Percentiles rank a stretch among this genome's conserved stretches.
Evolutionary conservation across 768 basidiomycete genomes (phyloP).

Genomic region (Clavaria fumosa): DNA sequence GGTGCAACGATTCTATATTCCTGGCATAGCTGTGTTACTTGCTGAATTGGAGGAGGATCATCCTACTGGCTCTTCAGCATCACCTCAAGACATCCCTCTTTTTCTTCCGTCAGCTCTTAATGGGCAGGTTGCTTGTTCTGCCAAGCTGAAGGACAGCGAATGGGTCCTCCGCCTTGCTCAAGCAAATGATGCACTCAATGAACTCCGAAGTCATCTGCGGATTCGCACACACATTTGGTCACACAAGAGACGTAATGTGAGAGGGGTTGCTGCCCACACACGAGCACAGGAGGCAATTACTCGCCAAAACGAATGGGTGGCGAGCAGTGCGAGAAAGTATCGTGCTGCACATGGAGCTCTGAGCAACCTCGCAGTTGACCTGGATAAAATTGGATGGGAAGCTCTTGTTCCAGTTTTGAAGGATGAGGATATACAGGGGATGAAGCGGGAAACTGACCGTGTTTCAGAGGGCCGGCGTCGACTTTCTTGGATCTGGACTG

Average conservation of each 20-base stretch:
- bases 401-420: constrained; percentile 4
- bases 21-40: not conserved
- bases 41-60: not conserved
- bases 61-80: not conserved
- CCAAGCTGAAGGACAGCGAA: constrained; percentile 5
- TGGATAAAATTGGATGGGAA: constrained; percentile 10
- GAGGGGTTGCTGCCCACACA: not conserved
- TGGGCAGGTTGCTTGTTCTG: constrained; percentile 5
- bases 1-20: not conserved
- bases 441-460: not conserved
- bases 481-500: not conserved
- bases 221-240: not conserved
- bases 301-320: not conserved
- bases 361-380: constrained; percentile 6
- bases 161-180: constrained; percentile 9
- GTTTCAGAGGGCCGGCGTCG: not conserved
- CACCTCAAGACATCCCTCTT: not conserved
- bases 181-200: constrained; percentile 12
- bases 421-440: constrained; percentile 9
- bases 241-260: not conserved
- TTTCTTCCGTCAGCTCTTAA: constrained; percentile 1
- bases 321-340: constrained; percentile 6
- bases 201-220: constrained; percentile 9
- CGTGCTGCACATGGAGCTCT: constrained; percentile 8
- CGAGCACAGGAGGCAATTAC: not conserved